phyloP scores from a whole-genome alignment of 2,329 filamentous ascomycete genomes.

The Calonectria montana region DNA sequence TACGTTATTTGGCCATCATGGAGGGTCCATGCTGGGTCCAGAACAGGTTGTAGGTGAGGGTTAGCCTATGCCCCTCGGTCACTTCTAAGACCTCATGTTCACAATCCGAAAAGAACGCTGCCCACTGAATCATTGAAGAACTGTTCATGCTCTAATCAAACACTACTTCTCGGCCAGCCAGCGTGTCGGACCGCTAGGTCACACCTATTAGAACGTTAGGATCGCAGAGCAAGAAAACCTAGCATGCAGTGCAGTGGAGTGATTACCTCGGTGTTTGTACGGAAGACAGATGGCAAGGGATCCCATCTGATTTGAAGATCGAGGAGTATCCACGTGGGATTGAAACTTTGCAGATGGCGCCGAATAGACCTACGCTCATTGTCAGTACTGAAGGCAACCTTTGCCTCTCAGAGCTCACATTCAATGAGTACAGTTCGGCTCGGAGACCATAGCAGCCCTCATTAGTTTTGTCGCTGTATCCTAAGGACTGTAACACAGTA shows the following conservation, averaged over 20 bases:
- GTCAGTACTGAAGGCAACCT: background rate
- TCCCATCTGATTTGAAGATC: slow-evolving; percentile 59
- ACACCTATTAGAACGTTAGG: background rate
- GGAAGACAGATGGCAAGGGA: slow-evolving; percentile 64
- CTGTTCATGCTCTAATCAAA: slow-evolving; percentile 55
- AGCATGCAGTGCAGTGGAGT: too few relatives aligned
- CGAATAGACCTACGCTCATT: slow-evolving; percentile 57
- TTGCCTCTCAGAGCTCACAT: slow-evolving; percentile 50
- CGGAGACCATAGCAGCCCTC: slow-evolving; percentile 48
- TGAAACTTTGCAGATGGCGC: slow-evolving; percentile 62
- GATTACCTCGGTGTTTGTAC: slow-evolving; percentile 39
- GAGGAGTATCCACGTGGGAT: slow-evolving; percentile 65
- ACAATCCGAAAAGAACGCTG: slow-evolving; percentile 64
- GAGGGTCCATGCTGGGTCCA: slow-evolving; percentile 41
- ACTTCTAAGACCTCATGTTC: slow-evolving; percentile 64
- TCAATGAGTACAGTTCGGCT: slow-evolving; percentile 68
- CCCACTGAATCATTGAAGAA: slow-evolving; percentile 51
- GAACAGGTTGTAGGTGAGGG: slow-evolving; percentile 70
- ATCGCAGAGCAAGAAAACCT: background rate
- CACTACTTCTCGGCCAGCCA: slow-evolving; percentile 42
- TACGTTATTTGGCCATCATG: slow-evolving; percentile 29
- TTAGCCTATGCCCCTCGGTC: slow-evolving; percentile 63
- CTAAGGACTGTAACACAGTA: slow-evolving; percentile 57
- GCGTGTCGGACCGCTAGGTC: slow-evolving; percentile 50
- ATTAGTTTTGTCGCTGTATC: slow-evolving; percentile 45